Evolutionary conservation across 1,284 basidiomycete genomes (phyloP).

Genomic region (Rhodotorula sp.): DNA sequence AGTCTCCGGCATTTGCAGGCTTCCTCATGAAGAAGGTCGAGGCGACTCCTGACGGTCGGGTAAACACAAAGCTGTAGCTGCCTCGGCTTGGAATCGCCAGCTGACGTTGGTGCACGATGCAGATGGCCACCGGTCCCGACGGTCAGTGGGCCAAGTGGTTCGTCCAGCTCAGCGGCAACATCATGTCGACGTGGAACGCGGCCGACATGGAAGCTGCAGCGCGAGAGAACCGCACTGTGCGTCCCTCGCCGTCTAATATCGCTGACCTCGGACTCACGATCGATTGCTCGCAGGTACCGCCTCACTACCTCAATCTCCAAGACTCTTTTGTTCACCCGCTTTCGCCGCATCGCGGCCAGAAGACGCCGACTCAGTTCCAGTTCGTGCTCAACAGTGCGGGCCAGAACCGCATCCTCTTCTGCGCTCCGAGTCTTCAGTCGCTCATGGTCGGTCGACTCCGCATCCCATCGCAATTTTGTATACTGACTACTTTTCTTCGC

Average conservation of each 20-base stretch:
- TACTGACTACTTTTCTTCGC: slow-evolving; percentile 22
- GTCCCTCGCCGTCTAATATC: background rate
- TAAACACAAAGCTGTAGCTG: background rate
- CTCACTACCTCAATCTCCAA: slow-evolving; percentile 50
- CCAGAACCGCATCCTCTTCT: slow-evolving; percentile 84
- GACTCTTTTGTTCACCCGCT: slow-evolving; percentile 58
- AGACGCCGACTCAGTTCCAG: slow-evolving; percentile 65
- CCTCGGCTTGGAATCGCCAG: no score
- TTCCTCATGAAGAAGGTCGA: slow-evolving; percentile 42
- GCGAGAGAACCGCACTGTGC: slow-evolving; percentile 30
- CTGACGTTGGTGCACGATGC: background rate
- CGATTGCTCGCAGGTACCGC: slow-evolving; percentile 25
- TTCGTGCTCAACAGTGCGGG: slow-evolving; percentile 94
- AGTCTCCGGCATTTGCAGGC: slow-evolving; percentile 2
- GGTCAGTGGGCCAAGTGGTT: slow-evolving; percentile 45
- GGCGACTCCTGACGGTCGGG: slow-evolving; percentile 34
- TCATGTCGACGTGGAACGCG: slow-evolving; percentile 45
- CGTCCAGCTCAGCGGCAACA: slow-evolving; percentile 44
- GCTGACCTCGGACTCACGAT: no score
- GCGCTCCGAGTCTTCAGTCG: slow-evolving; percentile 69
- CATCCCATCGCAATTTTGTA: no score
- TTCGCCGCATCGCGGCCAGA: slow-evolving; percentile 55
- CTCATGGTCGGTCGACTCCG: slow-evolving; percentile 50
- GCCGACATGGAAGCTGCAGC: slow-evolving; percentile 45
- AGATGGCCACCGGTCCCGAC: slow-evolving; percentile 16